phyloP scores from a whole-genome alignment of 2,329 filamentous ascomycete genomes.

The Pseudogymnoascus sp. region DNA sequence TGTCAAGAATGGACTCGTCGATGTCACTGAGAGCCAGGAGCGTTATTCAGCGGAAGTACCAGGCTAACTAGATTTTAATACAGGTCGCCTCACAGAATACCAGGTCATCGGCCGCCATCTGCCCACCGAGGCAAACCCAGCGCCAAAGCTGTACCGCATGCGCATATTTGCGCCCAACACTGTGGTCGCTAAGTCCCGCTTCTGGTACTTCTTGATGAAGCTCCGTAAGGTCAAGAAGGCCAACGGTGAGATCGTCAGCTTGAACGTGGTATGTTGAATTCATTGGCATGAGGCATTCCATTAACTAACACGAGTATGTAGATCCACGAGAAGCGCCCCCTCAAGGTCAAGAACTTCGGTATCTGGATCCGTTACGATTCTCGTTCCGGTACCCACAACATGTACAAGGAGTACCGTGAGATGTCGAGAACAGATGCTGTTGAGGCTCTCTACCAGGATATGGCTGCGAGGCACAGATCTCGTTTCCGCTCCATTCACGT shows the following conservation, averaged over 20 bases:
- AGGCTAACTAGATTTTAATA: constrained; percentile 29
- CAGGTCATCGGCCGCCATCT: constrained; percentile 99
- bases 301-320: constrained; percentile 31
- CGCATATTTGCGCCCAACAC: constrained; percentile 98
- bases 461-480: constrained; percentile 96
- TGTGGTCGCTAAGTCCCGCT: constrained; percentile 98
- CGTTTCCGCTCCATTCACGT: constrained; percentile 98
- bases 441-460: constrained; percentile 97
- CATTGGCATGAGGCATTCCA: constrained; percentile 4
- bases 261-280: constrained; percentile 73
- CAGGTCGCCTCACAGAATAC: constrained; percentile 99
- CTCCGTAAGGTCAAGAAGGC: constrained; percentile 99
- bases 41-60: not conserved
- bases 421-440: constrained; percentile 93
- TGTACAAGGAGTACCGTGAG: constrained; percentile 99
- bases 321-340: constrained; percentile 98
- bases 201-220: constrained; percentile 99
- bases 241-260: constrained; percentile 95
- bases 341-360: constrained; percentile 99
- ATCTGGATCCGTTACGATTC: constrained; percentile 99
- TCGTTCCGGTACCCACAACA: constrained; percentile 99
- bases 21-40: not conserved
- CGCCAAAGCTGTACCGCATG: constrained; percentile 99
- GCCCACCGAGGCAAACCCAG: constrained; percentile 94
- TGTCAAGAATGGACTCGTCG: not conserved